These are phyloP conservation scores for Vitellaria paradoxa DNA, from an alignment of 179 eudicot species.

Conservation along the genomic window DNA sequence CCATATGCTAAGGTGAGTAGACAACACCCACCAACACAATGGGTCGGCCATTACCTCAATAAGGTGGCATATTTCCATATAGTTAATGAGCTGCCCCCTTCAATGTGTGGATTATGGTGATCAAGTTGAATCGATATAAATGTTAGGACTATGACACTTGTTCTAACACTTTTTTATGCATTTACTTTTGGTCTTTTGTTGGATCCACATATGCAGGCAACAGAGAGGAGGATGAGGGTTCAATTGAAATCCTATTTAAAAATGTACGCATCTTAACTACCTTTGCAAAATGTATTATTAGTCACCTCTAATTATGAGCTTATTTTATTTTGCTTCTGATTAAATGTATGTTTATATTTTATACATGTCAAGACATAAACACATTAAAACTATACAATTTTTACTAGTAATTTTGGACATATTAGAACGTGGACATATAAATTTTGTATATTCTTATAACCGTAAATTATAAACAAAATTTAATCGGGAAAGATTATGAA, in stretches of 20 bases:
- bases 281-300: neutral
- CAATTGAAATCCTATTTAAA: constrained; percentile 10
- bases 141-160: neutral
- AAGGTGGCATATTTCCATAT: constrained; percentile 33
- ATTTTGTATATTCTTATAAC: no score
- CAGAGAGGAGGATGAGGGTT: neutral
- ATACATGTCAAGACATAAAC: neutral
- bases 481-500: no score
- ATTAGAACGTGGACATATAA: no score
- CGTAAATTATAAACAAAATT: no score
- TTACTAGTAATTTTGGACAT: neutral
- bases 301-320: neutral
- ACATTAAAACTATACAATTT: neutral
- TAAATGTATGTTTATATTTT: no score
- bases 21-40: constrained; percentile 54
- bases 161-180: neutral
- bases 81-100: constrained; percentile 29
- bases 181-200: constrained; percentile 5
- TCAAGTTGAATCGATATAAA: neutral
- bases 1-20: constrained; percentile 22
- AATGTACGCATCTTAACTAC: constrained; percentile 11
- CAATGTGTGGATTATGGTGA: constrained; percentile 18
- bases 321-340: constrained; percentile 2
- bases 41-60: constrained; percentile 56
- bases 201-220: constrained; percentile 20